A percentile compares a stretch with the other conserved stretches of the same genome.
Conservation (phyloP, 306 rosid genomes). For the Hippophae tibetana region DNA sequence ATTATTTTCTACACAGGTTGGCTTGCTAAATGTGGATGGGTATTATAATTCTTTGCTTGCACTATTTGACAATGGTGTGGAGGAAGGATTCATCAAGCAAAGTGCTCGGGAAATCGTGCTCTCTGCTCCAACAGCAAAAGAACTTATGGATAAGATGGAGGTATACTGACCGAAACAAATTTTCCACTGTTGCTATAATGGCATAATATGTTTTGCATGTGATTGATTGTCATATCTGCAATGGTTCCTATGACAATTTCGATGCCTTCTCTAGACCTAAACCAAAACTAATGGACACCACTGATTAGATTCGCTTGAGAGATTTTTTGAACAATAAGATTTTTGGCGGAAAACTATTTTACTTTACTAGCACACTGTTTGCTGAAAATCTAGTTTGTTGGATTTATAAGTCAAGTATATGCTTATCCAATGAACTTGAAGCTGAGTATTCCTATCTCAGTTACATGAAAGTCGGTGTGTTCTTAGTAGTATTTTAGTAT, state of each 20-base stretch:
- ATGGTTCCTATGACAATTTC: not conserved
- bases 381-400: too few species aligned
- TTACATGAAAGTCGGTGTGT: too few species aligned
- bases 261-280: too few species aligned
- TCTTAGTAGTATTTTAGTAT: not conserved
- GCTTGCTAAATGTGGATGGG: constrained; percentile 88
- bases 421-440: too few species aligned
- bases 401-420: too few species aligned
- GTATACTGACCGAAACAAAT: constrained; percentile 26
- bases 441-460: too few species aligned
- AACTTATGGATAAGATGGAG: constrained; percentile 80
- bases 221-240: not conserved
- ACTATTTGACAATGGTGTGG: constrained; percentile 81
- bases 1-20: constrained; percentile 47
- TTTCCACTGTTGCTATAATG: constrained; percentile 1
- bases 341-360: too few species aligned
- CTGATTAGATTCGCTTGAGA: too few species aligned
- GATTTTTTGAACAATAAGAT: too few species aligned
- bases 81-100: constrained; percentile 89
- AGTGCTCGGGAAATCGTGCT: constrained; percentile 66
- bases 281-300: too few species aligned
- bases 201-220: not conserved
- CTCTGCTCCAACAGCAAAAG: constrained; percentile 81
- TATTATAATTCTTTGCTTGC: constrained; percentile 84
- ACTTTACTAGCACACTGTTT: too few species aligned